Evolutionary conservation across 2,329 filamentous ascomycete species (phyloP), one percentile per base, ranked within the genome.

Genomic region (Botrytis cinerea): DNA sequence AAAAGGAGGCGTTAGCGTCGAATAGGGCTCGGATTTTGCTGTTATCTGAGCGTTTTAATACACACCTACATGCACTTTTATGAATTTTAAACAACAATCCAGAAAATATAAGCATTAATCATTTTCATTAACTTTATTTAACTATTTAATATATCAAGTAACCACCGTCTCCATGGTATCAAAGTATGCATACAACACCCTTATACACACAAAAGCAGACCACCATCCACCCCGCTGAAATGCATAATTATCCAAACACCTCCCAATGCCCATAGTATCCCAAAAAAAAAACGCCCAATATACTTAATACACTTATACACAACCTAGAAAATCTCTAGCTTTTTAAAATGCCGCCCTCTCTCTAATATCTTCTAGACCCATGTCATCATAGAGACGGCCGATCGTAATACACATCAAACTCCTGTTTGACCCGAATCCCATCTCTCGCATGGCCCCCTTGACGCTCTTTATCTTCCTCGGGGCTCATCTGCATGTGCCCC

Each of bases 381-480:
- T 28, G 10, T 48, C 25, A 40, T 72, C 46, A 68, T 72, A 68
- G 60, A 46, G 70, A 20, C 8, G 60, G 35, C 22, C 46, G 40
- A 25, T 72, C 70, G 38, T 67, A 72, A 68, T 72, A 68, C 32
- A 72, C 40, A 57, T 72, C 70, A 60, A 67, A 60, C 5, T 72
- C 70, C 46, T 68, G 70, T 22, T 67, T 67, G 2, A 72, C 38
- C 35, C 40, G 16, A 45, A 72, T 68, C 22, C 62, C 70, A 57
- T 71, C 32, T 51, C 63, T 35, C 32, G 22, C 22, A 7, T 25
- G 22, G 5, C 46, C 22, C 7, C 35, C 60, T 35, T 43, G 25
- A 2, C 35, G 35, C 68, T 22, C 54, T 28, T 62, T 25, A 40
- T 40, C 25, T 25, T 43, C 20, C 35, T 7, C 10, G 2, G 25